Base-by-base conservation (phyloP, 1,139 yeast species). In the Zygosaccharomyces pseudobailii region DNA sequence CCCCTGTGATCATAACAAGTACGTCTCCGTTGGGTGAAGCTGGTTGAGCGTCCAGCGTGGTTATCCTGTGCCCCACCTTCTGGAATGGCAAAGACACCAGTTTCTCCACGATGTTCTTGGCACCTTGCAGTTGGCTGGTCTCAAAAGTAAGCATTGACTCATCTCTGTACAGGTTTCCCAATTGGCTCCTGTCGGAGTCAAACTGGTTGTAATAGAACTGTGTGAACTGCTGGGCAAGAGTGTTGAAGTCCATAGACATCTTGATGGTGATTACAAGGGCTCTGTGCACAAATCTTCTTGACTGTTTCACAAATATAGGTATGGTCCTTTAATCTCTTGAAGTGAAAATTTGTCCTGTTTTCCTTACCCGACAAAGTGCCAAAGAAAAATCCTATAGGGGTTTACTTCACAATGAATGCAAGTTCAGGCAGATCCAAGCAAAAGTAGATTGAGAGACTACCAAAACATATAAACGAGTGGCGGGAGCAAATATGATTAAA, bases 131-230 rank as follows among this genome's bases (percentile, higher is more conserved):
- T 75, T 90, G 97, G 50, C 92, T 76, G 49, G 90, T 84, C 73
- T 94, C 98, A 64, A 92, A 92, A 40, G 98, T 92, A 71, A 94
- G 77, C 99, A 94, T 94, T 27, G 97, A 89, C 68, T 86, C 90
- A 52, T 87, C 96, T 69, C 98, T 85, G 82, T 92, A 92, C 63
- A 92, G 81, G 74, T 87, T 85, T 59, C 95, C 96, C 68, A 92
- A 81, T 71, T 87, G 94, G 51, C 88, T 70, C 76, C 98, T 87
- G 72, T 92, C 96, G 61, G 83, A 70, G 70, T 92, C 97, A 66
- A 92, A 92, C 71, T 88, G 95, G 69, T 87, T 86, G 80, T 92
- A 92, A 81, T 92, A 92, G 67, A 89, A 92, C 69, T 78, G 84
- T 67, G 96, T 87, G 75, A 90, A 90, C 71, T 89, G 95, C 68